phyloP scores from a whole-genome alignment of 2,329 filamentous ascomycete genomes.

The Talaromyces sp. region DNA sequence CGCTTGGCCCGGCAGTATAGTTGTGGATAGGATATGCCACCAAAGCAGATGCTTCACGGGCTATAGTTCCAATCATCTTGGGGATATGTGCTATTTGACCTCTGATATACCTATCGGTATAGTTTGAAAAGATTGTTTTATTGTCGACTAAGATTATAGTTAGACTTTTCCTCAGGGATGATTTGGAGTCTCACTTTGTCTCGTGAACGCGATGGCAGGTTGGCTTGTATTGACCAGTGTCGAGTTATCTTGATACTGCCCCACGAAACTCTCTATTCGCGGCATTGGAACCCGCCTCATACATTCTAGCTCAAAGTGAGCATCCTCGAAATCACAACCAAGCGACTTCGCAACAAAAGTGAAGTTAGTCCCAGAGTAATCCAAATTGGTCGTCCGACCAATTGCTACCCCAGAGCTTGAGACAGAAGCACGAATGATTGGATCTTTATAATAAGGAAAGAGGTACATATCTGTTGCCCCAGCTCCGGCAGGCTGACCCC shows the following conservation, averaged over 20 bases:
- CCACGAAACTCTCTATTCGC: conserved; percentile 18
- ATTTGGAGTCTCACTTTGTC: neutral
- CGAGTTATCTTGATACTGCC: conserved; percentile 15
- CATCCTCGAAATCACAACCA: conserved; percentile 16
- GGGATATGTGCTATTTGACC: neutral
- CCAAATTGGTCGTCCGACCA: neutral
- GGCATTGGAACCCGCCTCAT: conserved; percentile 17
- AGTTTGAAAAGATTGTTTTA: neutral
- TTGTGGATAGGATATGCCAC: neutral
- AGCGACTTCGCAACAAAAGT: conserved; percentile 20
- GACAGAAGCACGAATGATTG: conserved; percentile 16
- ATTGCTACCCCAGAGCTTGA: conserved; percentile 15
- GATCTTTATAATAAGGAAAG: conserved; percentile 18
- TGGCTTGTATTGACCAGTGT: neutral
- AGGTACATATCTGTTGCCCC: conserved; percentile 7
- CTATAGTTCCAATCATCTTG: neutral
- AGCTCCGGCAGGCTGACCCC: conserved; percentile 64
- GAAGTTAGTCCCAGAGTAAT: conserved; percentile 5
- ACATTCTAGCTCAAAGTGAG: conserved; percentile 18
- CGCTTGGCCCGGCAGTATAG: conserved; percentile 8
- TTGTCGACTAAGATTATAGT: neutral
- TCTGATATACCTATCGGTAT: neutral
- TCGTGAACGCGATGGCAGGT: neutral
- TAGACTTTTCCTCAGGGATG: neutral
- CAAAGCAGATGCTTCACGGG: neutral